Evolutionary conservation across 257 asterid genomes (phyloP), one percentile per base, ranked within the genome.

Genomic region (Gardenia jasminoides): DNA sequence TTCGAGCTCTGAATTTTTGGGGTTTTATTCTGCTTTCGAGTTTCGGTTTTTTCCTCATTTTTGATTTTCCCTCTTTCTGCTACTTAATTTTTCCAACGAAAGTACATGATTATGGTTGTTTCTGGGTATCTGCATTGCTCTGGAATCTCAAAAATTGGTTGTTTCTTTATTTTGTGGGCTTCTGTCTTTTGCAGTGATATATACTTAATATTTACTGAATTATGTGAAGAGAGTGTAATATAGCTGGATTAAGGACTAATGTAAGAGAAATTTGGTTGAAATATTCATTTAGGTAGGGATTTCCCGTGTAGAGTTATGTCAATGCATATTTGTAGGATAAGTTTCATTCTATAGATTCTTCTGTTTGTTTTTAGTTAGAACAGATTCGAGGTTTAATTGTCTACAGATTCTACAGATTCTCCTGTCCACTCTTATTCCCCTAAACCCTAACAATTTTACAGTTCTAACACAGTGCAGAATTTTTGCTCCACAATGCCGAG

Each of bases 401-500:
- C n/a, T n/a, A n/a, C n/a, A n/a, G n/a, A n/a, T n/a, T n/a, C n/a
- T n/a, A n/a, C n/a, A n/a, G n/a, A n/a, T 2, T 36, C 41, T 36
- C 41, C 41, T 36, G 4, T 7, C 15, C 7, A 19, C 61, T 54
- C 24, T 54, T 67, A 59, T 64, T 77, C 76, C 78, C 41, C 17
- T 47, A 67, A 75, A 66, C 80, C 83, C 83, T 67, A n/a, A 8
- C 69, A 74, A 47, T 19, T 72, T 76, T 67, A 75, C 75, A 58
- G 72, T 43, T 24, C 66, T 26, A 17, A 56, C 2, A 48, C 69
- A 9, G 48, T 24, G 19, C 61, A 54, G 15, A 39, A n/a, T 15
- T 13, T 39, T 41, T 43, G 56, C 19, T 30, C 88, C 79, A 67
- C 80, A 30, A 94, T 92, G 98, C 78, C 89, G 11, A 76, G 66